Evolutionary conservation across 139 green algal species (phyloP), one percentile per base, ranked within the genome.

Genomic region (Tetraselmis chui): DNA sequence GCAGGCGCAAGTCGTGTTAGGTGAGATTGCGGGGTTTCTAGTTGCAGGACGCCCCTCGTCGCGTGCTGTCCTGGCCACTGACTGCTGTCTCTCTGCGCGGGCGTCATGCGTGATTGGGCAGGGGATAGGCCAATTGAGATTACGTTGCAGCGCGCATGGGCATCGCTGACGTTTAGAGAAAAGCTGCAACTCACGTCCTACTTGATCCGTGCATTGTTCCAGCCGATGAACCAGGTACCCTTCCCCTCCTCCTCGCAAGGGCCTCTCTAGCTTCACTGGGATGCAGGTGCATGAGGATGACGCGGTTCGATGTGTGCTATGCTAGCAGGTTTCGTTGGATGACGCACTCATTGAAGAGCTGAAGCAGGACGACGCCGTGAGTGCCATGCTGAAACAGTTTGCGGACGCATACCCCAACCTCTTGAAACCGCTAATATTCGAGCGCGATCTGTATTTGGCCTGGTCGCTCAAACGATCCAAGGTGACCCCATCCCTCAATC

Each of bases 101-200:
- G n/a, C n/a, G n/a, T n/a, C n/a, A n/a, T n/a, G n/a, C n/a, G n/a
- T n/a, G n/a, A n/a, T n/a, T n/a, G n/a, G 77, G 80, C 80, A 83
- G 80, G 93, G 0, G 93, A 97, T 84, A 77, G 94, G 45, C 94
- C 92, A 0, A 94, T 97, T 28, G 93, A 97, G 84, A 93, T 97
- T 45, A 97, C 88, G 2, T 86, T 97, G 81, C 76, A 85, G 80
- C 86, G 93, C 0, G 92, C 90, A 0, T 96, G 92, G 92, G 85
- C 83, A 0, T 89, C 89, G n/a, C 80, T 95, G 84, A 76, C 29
- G 67, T 87, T 82, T 82, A 2, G 22, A 1, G 80, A 81, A 30
- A 80, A 87, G 29, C 0, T 59, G 2, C 32, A 76, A 59, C 89
- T 96, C 81, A 67, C 45, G 11, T 67, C 45, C 45, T 67, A 67